These are phyloP conservation scores for Globisporangium paddicum DNA, from an alignment of 352 stramenopile genomes.

Conservation along the genomic window DNA sequence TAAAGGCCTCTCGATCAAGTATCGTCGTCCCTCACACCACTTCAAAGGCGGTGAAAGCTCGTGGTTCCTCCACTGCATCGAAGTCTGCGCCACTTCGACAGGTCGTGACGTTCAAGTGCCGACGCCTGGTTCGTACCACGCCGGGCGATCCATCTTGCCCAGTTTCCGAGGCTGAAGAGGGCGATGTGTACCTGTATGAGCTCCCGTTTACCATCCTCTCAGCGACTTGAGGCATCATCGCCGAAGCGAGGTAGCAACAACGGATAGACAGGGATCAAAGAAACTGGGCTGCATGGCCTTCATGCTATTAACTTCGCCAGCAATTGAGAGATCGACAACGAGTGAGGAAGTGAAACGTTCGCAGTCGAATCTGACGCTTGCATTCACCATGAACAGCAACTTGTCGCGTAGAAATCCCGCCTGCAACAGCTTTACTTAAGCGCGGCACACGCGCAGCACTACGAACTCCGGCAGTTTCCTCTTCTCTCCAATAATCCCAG, in stretches of 20 bases:
- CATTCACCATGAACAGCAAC: constrained; percentile 29
- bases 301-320: constrained; percentile 7
- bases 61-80: constrained; percentile 6
- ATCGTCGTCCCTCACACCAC: not conserved
- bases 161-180: constrained; percentile 17
- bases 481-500: constrained; percentile 8
- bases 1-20: not conserved
- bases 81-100: constrained; percentile 15
- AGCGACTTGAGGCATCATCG: constrained; percentile 8
- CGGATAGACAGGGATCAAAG: not conserved
- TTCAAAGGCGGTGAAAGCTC: constrained; percentile 4
- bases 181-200: constrained; percentile 34
- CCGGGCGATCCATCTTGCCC: constrained; percentile 17
- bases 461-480: constrained; percentile 18
- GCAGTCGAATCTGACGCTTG: constrained; percentile 24
- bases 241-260: constrained; percentile 1
- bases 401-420: not conserved
- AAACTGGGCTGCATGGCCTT: not conserved
- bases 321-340: constrained; percentile 12
- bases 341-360: constrained; percentile 22
- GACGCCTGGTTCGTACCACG: constrained; percentile 18
- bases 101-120: constrained; percentile 50
- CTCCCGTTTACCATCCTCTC: constrained; percentile 38
- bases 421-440: not conserved
- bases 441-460: constrained; percentile 9